Conservation (phyloP, 106 monocot species). For the Vanilla planifolia region DNA sequence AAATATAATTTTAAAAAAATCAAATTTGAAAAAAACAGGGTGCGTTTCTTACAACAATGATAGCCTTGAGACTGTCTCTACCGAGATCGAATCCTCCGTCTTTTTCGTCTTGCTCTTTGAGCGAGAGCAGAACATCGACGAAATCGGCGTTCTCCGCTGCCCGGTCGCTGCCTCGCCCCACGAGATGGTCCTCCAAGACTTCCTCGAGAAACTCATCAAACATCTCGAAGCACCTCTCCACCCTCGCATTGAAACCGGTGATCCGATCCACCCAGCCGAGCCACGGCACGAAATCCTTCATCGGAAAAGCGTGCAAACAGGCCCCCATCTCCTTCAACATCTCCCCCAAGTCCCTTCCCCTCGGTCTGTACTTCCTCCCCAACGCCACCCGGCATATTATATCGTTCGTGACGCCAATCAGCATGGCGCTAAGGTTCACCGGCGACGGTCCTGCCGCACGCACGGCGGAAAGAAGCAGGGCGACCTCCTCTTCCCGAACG, state of each 20-base stretch:
- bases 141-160: no score
- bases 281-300: conserved; percentile 14
- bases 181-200: conserved; percentile 12
- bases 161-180: no score
- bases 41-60: no score
- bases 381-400: conserved; percentile 12
- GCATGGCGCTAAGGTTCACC: not conserved
- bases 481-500: conserved; percentile 8
- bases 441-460: not conserved
- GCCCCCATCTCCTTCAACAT: not conserved
- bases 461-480: not conserved
- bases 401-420: not conserved
- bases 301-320: not conserved
- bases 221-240: not conserved
- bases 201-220: conserved; percentile 12
- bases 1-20: no score
- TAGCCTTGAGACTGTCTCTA: no score
- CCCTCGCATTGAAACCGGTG: conserved; percentile 9
- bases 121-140: no score
- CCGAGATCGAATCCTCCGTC: no score
- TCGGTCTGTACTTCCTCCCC: conserved; percentile 23
- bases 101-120: no score
- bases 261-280: conserved; percentile 20
- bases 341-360: conserved; percentile 16
- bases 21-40: no score